phyloP scores from a whole-genome alignment of 345 rosid genomes.

The Nasturtium officinale region DNA sequence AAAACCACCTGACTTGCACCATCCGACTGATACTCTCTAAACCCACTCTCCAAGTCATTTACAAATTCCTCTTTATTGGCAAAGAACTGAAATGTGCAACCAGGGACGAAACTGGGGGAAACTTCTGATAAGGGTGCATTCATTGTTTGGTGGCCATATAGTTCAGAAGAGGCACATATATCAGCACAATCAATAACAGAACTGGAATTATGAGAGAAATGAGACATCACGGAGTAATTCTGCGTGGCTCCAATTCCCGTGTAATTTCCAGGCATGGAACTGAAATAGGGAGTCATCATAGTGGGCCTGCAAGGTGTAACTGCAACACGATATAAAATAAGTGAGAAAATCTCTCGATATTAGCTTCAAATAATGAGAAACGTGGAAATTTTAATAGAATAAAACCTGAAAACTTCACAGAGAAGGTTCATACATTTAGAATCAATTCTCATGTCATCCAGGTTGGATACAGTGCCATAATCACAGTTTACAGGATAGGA shows the following conservation, averaged over 20 bases:
- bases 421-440: slow-evolving; percentile 44
- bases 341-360: slow-evolving; percentile 11
- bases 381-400: background rate
- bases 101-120: slow-evolving; percentile 22
- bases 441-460: slow-evolving; percentile 22
- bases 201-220: slow-evolving; percentile 46
- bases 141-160: slow-evolving; percentile 29
- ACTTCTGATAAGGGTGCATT: slow-evolving; percentile 27
- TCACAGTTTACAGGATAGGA: slow-evolving; percentile 23
- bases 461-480: slow-evolving; percentile 34
- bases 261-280: slow-evolving; percentile 30
- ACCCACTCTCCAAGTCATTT: slow-evolving; percentile 44
- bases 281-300: slow-evolving; percentile 36
- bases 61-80: slow-evolving; percentile 38
- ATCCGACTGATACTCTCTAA: slow-evolving; percentile 41
- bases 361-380: background rate
- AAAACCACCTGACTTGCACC: slow-evolving; percentile 39
- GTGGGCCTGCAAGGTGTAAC: slow-evolving; percentile 43
- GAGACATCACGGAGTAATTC: slow-evolving; percentile 27
- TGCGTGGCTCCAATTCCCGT: slow-evolving; percentile 20
- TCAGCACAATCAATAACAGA: slow-evolving; percentile 35
- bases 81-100: slow-evolving; percentile 21
- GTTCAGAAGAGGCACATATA: slow-evolving; percentile 33
- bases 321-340: slow-evolving; percentile 39
- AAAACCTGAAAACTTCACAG: slow-evolving; percentile 15